Conservation (phyloP, 2,329 filamentous ascomycete species). For the Botrytis paeoniae region DNA sequence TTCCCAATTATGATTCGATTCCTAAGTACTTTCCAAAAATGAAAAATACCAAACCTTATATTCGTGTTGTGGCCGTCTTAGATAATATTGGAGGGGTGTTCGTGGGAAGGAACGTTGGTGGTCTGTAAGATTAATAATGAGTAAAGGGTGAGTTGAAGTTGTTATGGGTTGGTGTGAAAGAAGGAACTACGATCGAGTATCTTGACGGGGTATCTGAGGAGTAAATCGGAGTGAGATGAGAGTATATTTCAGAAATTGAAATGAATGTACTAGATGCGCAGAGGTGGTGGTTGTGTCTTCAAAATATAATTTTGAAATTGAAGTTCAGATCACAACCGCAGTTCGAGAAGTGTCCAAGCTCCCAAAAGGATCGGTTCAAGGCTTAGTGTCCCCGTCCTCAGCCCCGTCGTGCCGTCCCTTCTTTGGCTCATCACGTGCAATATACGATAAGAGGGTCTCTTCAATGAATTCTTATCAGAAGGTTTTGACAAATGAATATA, state of each 20-base stretch:
- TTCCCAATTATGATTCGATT: slow-evolving; percentile 9
- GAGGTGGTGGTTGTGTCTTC: not conserved
- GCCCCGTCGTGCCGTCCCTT: not conserved
- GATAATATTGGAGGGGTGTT: slow-evolving; percentile 6
- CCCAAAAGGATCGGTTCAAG: not conserved
- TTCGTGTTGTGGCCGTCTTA: not conserved
- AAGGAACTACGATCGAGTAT: not conserved
- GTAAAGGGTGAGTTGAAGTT: not conserved
- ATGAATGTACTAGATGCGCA: not conserved
- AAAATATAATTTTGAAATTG: not conserved
- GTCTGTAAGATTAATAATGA: not conserved
- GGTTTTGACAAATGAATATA: not conserved
- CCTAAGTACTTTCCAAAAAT: slow-evolving; percentile 6
- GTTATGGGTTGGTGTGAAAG: not conserved
- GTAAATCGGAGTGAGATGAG: not conserved
- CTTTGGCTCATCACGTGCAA: not conserved
- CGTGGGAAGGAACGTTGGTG: slow-evolving; percentile 9
- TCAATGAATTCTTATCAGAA: not conserved
- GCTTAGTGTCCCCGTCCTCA: not conserved
- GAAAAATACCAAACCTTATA: not conserved
- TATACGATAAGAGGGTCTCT: not conserved
- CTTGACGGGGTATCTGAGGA: too few relatives aligned
- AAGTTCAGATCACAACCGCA: slow-evolving; percentile 10
- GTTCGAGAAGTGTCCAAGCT: slow-evolving; percentile 4
- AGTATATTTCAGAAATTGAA: not conserved